phyloP scores from a whole-genome alignment of 495 filamentous ascomycete genomes.

The Pyrenopolyporus hunteri region DNA sequence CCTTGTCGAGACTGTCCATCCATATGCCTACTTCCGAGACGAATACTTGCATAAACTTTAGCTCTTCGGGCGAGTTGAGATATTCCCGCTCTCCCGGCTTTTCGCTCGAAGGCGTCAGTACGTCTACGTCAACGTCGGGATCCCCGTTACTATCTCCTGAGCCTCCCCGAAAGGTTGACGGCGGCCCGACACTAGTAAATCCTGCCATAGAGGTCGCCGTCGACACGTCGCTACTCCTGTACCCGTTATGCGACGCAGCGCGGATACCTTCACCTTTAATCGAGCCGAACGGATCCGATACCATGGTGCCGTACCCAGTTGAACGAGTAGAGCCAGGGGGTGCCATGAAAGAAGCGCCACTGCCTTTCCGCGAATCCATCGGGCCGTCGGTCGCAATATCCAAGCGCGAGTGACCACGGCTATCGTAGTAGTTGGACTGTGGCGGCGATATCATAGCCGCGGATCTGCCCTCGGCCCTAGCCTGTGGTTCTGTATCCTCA shows the following conservation, averaged over 20 bases:
- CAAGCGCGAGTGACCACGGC: constrained; percentile 23
- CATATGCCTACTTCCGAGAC: constrained; percentile 89
- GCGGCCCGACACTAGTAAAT: constrained; percentile 34
- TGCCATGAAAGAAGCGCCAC: constrained; percentile 29
- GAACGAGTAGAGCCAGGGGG: constrained; percentile 20
- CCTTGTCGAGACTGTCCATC: constrained; percentile 91
- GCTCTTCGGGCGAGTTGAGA: constrained; percentile 74
- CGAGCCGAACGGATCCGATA: constrained; percentile 36
- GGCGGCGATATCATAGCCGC: constrained; percentile 16
- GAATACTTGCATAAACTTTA: constrained; percentile 87
- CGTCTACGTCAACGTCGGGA: constrained; percentile 40
- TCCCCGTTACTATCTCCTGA: constrained; percentile 27
- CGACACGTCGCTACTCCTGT: constrained; percentile 42
- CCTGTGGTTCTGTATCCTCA: constrained; percentile 12
- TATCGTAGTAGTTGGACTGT: constrained; percentile 31
- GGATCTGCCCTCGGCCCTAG: constrained; percentile 13
- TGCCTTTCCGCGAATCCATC: constrained; percentile 37
- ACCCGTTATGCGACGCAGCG: constrained; percentile 29
- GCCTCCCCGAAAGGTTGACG: constrained; percentile 34
- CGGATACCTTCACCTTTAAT: constrained; percentile 30
- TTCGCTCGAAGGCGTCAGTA: constrained; percentile 59
- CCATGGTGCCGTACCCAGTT: constrained; percentile 22
- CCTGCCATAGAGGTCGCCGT: constrained; percentile 39
- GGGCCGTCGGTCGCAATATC: constrained; percentile 31
- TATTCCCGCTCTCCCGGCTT: constrained; percentile 55